These are phyloP conservation scores for Endoconidiophora laricicola DNA, from an alignment of 2,329 filamentous ascomycete genomes.

Conservation along the genomic window DNA sequence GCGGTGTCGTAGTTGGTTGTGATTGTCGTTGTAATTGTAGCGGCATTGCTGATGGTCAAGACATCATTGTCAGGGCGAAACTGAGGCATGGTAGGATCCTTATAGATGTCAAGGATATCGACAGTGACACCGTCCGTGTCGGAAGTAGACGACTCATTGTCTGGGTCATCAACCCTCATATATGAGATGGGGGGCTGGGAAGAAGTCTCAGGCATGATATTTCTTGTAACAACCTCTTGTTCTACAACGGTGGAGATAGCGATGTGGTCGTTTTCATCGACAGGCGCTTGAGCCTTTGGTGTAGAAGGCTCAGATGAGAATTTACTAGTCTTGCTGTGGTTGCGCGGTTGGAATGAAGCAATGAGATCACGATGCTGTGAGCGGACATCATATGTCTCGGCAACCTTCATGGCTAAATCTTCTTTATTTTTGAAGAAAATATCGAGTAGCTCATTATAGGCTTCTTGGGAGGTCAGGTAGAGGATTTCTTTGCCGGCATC, in stretches of 20 bases:
- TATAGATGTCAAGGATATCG: conserved; percentile 15
- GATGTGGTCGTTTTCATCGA: background rate
- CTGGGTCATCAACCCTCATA: background rate
- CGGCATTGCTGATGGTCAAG: background rate
- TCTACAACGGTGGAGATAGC: background rate
- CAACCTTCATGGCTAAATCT: conserved; percentile 52
- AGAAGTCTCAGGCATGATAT: background rate
- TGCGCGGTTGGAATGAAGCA: conserved; percentile 21
- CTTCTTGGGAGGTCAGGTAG: conserved; percentile 81
- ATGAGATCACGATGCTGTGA: conserved; percentile 36
- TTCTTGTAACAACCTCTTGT: background rate
- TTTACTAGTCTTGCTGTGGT: background rate
- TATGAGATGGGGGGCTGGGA: background rate
- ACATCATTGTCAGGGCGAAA: conserved; percentile 33
- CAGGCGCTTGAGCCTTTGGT: background rate
- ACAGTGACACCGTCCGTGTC: background rate
- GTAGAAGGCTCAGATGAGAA: too few species aligned
- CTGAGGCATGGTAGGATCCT: conserved; percentile 51
- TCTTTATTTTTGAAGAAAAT: conserved; percentile 70
- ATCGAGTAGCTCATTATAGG: conserved; percentile 84
- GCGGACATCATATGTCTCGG: conserved; percentile 44
- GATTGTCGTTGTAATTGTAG: background rate
- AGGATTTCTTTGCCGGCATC: conserved; percentile 79
- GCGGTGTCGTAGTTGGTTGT: background rate
- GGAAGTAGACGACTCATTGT: background rate